Conservation (phyloP, 1,139 yeast genomes). For the Lodderomyces metapsilosis region DNA sequence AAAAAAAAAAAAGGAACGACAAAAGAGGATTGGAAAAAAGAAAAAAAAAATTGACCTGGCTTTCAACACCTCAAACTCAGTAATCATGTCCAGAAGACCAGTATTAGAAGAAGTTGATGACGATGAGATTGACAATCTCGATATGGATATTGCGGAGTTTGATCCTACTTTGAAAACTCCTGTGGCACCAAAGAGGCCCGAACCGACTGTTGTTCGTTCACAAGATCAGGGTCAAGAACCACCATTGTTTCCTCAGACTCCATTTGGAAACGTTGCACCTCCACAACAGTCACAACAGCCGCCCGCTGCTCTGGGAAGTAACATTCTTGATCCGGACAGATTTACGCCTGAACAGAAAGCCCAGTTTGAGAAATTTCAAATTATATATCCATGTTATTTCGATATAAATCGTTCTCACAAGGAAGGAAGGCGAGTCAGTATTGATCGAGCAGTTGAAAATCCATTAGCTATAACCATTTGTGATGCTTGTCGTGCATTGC, state of each 20-base stretch:
- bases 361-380: conserved; percentile 65
- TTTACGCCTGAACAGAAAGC: conserved; percentile 52
- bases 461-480: conserved; percentile 84
- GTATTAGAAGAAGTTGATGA: conserved; percentile 81
- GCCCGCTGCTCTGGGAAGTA: conserved; percentile 19
- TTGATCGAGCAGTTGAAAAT: conserved; percentile 68
- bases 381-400: conserved; percentile 89
- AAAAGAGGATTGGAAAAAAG: too few species aligned
- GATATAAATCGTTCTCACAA: conserved; percentile 72
- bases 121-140: conserved; percentile 88
- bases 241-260: conserved; percentile 26
- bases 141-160: conserved; percentile 88
- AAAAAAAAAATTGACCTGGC: background rate
- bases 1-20: conserved; percentile 4
- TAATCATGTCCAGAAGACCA: conserved; percentile 62
- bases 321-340: conserved; percentile 36
- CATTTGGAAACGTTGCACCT: conserved; percentile 15
- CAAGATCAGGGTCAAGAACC: conserved; percentile 43
- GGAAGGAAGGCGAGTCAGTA: conserved; percentile 80
- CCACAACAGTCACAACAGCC: conserved; percentile 11
- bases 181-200: conserved; percentile 62
- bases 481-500: conserved; percentile 54
- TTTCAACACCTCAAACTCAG: conserved; percentile 8
- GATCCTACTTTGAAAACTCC: conserved; percentile 74
- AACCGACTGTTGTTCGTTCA: conserved; percentile 61